Evolutionary conservation across 192 early-diverging fungal genomes (phyloP).

Genomic region (Podila minutissima): DNA sequence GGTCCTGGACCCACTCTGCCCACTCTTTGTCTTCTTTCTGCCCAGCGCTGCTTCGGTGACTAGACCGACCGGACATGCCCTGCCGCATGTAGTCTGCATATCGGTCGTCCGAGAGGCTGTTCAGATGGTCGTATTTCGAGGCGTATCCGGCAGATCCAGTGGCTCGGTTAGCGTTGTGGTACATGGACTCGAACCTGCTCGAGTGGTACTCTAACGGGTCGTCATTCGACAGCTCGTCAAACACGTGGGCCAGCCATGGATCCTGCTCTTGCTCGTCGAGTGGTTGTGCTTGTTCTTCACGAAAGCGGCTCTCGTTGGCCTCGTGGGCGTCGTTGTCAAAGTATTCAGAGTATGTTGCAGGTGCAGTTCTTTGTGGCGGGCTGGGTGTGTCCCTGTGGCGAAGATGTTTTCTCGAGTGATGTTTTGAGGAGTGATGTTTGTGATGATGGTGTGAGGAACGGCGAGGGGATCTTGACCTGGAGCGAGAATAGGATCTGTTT

Average conservation of each 20-base stretch:
- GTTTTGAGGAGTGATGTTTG: background rate
- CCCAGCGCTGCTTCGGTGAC: background rate
- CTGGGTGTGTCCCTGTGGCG: background rate
- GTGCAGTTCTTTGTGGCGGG: background rate
- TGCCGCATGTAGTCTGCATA: conserved; percentile 33
- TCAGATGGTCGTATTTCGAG: background rate
- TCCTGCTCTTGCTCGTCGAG: background rate
- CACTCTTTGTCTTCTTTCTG: conserved; percentile 15
- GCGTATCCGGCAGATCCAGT: background rate
- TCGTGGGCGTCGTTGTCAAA: background rate
- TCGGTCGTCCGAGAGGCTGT: conserved; percentile 16
- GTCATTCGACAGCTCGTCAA: conserved; percentile 32
- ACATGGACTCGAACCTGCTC: conserved; percentile 5
- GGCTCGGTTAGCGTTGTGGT: background rate
- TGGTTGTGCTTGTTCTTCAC: background rate
- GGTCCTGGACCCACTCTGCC: conserved; percentile 28
- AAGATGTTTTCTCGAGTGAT: background rate
- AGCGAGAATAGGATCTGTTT: conserved; percentile 7
- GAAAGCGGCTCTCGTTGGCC: background rate
- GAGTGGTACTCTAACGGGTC: conserved; percentile 26
- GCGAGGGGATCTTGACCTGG: conserved; percentile 11
- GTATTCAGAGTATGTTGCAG: background rate
- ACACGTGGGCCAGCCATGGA: conserved; percentile 16
- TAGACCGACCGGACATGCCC: conserved; percentile 17
- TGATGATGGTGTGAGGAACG: conserved; percentile 5